Evolutionary conservation across 805 yeast genomes (phyloP).

Genomic region (Suhomyces sp.): DNA sequence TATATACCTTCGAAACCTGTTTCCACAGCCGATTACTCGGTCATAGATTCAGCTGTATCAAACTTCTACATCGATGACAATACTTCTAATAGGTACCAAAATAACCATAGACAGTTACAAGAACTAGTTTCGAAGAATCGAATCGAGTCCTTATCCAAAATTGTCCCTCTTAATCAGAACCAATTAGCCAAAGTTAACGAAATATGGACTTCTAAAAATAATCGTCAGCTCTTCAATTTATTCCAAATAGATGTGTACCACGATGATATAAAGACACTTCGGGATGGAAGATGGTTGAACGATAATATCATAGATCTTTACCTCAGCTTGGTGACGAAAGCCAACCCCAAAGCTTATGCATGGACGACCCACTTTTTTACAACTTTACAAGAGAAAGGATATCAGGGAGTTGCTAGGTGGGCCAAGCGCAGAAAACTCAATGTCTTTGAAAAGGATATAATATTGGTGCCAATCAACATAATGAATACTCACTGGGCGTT

Average conservation of each 20-base stretch:
- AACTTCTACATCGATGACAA: constrained; percentile 9
- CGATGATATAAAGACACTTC: constrained; percentile 68
- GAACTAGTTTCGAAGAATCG: constrained; percentile 4
- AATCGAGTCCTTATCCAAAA: constrained; percentile 2
- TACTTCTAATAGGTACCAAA: constrained; percentile 11
- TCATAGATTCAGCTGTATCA: constrained; percentile 19
- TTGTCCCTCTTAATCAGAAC: constrained; percentile 21
- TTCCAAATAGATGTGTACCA: constrained; percentile 58
- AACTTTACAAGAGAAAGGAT: constrained; percentile 68
- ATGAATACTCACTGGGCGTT: constrained; percentile 89
- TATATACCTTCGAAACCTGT: constrained; percentile 21
- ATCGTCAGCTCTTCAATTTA: constrained; percentile 27
- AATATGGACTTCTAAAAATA: constrained; percentile 26
- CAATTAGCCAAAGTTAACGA: constrained; percentile 33
- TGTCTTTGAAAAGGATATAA: constrained; percentile 58
- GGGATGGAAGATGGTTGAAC: constrained; percentile 78
- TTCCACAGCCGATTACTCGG: constrained; percentile 27
- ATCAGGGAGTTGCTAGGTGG: constrained; percentile 80
- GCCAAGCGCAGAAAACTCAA: constrained; percentile 70
- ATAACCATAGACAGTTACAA: constrained; percentile 5
- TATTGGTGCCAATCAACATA: constrained; percentile 84
- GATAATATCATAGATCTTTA: constrained; percentile 88
- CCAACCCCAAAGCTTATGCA: constrained; percentile 48
- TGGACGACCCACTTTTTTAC: constrained; percentile 90
- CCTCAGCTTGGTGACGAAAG: constrained; percentile 50